Conservation (phyloP, 2,329 filamentous ascomycete genomes). For the Neophaeococcomyces aloes region DNA sequence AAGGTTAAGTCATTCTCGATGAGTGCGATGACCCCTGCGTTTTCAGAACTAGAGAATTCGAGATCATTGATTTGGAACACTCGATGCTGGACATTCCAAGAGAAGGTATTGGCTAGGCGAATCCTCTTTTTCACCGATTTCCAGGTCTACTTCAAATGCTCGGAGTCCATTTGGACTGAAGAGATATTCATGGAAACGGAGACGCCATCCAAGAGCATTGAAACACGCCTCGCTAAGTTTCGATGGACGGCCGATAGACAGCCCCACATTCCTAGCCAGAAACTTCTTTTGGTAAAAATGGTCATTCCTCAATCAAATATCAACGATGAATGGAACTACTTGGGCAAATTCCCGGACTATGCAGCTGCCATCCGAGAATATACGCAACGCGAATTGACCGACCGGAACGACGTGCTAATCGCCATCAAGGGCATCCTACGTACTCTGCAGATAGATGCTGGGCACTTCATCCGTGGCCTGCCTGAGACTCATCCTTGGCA, state of each 20-base stretch:
- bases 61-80: neutral
- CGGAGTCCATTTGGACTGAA: conserved; percentile 3
- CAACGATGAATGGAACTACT: conserved; percentile 2
- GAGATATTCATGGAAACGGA: neutral
- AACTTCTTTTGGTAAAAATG: neutral
- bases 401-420: neutral
- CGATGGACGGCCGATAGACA: neutral
- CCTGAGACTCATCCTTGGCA: neutral
- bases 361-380: conserved; percentile 3
- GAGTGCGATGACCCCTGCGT: neutral
- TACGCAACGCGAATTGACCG: neutral
- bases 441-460: neutral
- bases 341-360: conserved; percentile 1
- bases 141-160: conserved; percentile 3
- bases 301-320: neutral
- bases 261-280: conserved; percentile 1
- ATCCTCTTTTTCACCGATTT: neutral
- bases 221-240: neutral
- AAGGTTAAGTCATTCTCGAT: neutral
- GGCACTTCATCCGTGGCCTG: neutral
- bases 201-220: neutral
- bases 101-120: neutral
- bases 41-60: neutral
- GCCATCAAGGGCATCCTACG: neutral
- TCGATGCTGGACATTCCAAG: conserved; percentile 5